Evolutionary conservation across 441 rosid species (phyloP).

Genomic region (Euphorbia schlechtendalii): DNA sequence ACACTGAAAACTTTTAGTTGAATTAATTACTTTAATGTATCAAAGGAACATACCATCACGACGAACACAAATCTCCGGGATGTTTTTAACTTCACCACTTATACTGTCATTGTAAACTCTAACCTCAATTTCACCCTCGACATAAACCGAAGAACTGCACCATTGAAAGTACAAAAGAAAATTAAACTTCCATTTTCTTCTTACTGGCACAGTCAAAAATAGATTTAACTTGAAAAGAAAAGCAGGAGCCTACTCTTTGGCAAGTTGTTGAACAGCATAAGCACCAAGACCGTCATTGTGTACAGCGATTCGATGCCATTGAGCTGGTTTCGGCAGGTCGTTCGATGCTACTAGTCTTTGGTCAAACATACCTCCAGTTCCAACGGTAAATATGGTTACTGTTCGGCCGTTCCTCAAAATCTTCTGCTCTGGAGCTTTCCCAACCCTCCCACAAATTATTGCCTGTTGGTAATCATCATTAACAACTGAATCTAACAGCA

Average conservation of each 20-base stretch:
- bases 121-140: constrained; percentile 89
- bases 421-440: constrained; percentile 86
- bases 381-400: constrained; percentile 77
- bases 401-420: constrained; percentile 81
- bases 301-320: constrained; percentile 95
- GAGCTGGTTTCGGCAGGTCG: constrained; percentile 72
- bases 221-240: background rate
- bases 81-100: constrained; percentile 70
- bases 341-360: constrained; percentile 51
- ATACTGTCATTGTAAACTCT: constrained; percentile 92
- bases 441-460: constrained; percentile 82
- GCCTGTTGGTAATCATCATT: constrained; percentile 40
- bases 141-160: constrained; percentile 81
- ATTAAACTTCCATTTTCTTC: background rate
- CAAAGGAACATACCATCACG: constrained; percentile 56
- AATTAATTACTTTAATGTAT: no score
- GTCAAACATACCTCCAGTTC: constrained; percentile 93
- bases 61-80: constrained; percentile 91
- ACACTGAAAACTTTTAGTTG: no score
- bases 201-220: background rate
- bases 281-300: constrained; percentile 70
- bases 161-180: constrained; percentile 1
- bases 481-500: constrained; percentile 4
- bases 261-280: constrained; percentile 75
- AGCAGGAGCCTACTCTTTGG: constrained; percentile 49